Evolutionary conservation across 2,329 filamentous ascomycete species (phyloP), one percentile per base, ranked within the genome.

Genomic region (Calonectria naviculata): DNA sequence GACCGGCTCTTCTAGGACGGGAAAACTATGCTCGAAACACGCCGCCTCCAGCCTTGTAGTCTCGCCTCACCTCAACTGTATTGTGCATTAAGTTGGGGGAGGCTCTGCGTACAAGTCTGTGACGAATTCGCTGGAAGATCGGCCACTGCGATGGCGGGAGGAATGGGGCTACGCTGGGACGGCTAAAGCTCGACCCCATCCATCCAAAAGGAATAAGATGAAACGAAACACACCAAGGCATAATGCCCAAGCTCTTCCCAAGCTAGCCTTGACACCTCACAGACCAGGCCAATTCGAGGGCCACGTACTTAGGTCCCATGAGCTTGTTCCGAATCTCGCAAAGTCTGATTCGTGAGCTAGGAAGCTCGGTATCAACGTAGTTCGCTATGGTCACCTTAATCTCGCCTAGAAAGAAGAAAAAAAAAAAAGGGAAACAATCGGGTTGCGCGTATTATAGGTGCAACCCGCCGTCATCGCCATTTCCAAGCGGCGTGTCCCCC

Each of bases 141-240:
- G 28, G 42, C 34, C 56, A 42, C 56, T 9, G 36, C 28, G 46
- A 42, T 26, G 47, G 63, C 63, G 63, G 34, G 47, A 65, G 36
- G 36, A 44, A 65, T 56, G 63, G 64, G 54, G 29, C 42, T 60
- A n/a, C 49, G 31, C 56, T 46, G 34, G 46, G 54, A 68, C 47
- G 52, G 41, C 54, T 36, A 10, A 29, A 60, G 24, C 52, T 58
- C 26, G 58, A 54, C 41, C 42, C 44, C 42, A 36, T 58, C 49
- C 29, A 17, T 24, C 34, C 54, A 62, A 47, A 28, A 26, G 44
- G 42, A 52, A 52, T 42, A 63, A 52, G 58, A 68, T 60, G 65
- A 71, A 71, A 71, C 68, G 58, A 71, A 68, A 71, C 65, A 71
- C 65, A 44, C 60, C 21, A 36, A 68, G 29, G 49, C 67, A 64